Base-by-base conservation (phyloP, 2,329 filamentous ascomycete genomes). In the Trichoderma sp. region DNA sequence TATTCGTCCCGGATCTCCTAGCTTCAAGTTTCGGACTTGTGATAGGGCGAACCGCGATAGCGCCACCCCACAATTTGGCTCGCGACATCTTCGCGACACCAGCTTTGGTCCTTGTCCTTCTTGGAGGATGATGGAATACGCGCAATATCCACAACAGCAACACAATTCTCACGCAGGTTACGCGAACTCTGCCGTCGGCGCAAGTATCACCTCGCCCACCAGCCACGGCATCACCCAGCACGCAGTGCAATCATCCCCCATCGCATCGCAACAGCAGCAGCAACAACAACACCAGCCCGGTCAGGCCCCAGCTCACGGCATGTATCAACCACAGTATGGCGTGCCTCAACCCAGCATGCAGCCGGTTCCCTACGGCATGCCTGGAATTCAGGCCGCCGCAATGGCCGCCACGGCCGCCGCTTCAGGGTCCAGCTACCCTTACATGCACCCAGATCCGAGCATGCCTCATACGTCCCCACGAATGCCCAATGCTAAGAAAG, bases 371-470 rank as follows among this genome's bases (percentile, higher is more conserved):
- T 97, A 97, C 84, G 91, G 88, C 71, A 93, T 95, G 82, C 91
- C 92, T 39, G 89, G 92, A 23, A 93, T 94, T 61, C 93, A 97
- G 81, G 94, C 94, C 15, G 95, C 95, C 64, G 95, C 95, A 72
- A 96, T 97, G 93, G 95, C 92, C 58, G 89, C 92, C 26, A 97
- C 95, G 1, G 95, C 95, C 20, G 95, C 95, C 1, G 95, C 95
- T 12, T 95, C 94, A 6, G 95, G 95, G 53, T 92, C 93, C 73
- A 89, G 85, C 74, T 92, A 92, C 76, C 91, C 92, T 73, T 91
- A 92, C 75, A 89, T 94, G 82, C 84, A 91, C 65, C 90, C 92
- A 70, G 92, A 95, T 77, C 86, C 88, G 23, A 90, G 86, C 83
- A 86, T 86, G 83, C 87, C 81, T 81, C 92, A 88, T 81, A 92